Evolutionary conservation across 495 filamentous ascomycete species (phyloP), one percentile per base, ranked within the genome.

Genomic region (Aspergillus asperescens): DNA sequence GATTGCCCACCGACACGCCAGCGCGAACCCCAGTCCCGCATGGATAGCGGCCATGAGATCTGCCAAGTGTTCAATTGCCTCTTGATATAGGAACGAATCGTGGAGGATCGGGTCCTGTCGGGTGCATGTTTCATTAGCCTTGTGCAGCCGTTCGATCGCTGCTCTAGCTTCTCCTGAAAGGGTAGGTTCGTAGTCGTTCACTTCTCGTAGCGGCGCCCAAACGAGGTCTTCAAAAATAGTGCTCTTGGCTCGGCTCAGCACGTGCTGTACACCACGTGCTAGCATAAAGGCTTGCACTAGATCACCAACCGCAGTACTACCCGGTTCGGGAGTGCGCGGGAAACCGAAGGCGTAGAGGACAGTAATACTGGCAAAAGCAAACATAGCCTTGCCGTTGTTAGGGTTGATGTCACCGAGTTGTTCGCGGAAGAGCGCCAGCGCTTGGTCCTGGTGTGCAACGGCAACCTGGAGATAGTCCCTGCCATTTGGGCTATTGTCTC

Each of bases 281-380:
- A 78, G 56, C 12, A 71, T 59, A 10, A 77, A 66, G 22, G 74
- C 70, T 34, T 78, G 73, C 16, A 68, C 58, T 22, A 74, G 48
- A 47, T 75, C 72, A 38, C 73, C 67, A 25, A 73, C 54, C 34
- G 60, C 70, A 47, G 59, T 56, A 62, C 65, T 66, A 18, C 65
- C 61, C 20, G 55, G 62, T 13, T 72, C 64, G 0, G 72, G 66
- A 0, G 63, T 56, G 31, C 71, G 68, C 0, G 73, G 73, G 37
- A 76, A 76, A 0, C 70, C 77, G 39, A 79, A 77, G 1, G 74
- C 69, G 51, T 79, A 79, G 8, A 78, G 60, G 23, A 75, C 74
- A 20, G 77, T 69, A 19, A 81, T 62, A 19, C 71, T 62, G 1
- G 76, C 69, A 51, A 80, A 78, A 0, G 70, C 71, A 50, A 81